Percentiles rank a stretch among this genome's conserved stretches.
Evolutionary conservation across 768 basidiomycete species (phyloP).

Genomic region (Mycena alexandri): DNA sequence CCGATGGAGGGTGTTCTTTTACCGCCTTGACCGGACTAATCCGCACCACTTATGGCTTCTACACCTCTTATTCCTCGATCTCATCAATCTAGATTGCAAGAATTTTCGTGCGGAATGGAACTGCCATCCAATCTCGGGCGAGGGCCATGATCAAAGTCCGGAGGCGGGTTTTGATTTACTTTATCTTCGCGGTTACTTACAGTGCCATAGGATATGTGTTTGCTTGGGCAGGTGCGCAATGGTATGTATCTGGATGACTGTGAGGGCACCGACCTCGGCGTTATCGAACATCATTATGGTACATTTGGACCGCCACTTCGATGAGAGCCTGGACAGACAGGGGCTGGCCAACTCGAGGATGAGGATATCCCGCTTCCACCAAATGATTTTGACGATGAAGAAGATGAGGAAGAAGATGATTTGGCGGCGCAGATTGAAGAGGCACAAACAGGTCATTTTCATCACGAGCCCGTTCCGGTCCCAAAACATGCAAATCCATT

Average conservation of each 20-base stretch:
- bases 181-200: not conserved
- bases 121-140: too few species aligned
- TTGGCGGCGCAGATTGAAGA: slow-evolving; percentile 20
- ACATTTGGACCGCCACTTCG: not conserved
- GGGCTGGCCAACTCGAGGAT: slow-evolving; percentile 29
- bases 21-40: too few species aligned
- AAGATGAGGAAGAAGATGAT: not conserved
- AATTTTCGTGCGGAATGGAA: too few species aligned
- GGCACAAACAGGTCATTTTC: slow-evolving; percentile 17
- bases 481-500: slow-evolving; percentile 28
- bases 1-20: too few species aligned
- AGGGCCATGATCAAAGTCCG: too few species aligned
- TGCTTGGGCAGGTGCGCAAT: slow-evolving; percentile 12
- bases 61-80: too few species aligned
- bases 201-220: slow-evolving; percentile 18
- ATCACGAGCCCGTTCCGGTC: slow-evolving; percentile 17
- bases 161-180: too few species aligned
- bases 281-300: slow-evolving; percentile 29
- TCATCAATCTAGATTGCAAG: too few species aligned
- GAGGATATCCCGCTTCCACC: not conserved
- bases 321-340: slow-evolving; percentile 1
- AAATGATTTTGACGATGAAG: not conserved
- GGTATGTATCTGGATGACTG: slow-evolving; percentile 28
- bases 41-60: too few species aligned
- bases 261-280: slow-evolving; percentile 19